Base-by-base conservation (phyloP, 345 rosid species). In the Populus simonii region DNA sequence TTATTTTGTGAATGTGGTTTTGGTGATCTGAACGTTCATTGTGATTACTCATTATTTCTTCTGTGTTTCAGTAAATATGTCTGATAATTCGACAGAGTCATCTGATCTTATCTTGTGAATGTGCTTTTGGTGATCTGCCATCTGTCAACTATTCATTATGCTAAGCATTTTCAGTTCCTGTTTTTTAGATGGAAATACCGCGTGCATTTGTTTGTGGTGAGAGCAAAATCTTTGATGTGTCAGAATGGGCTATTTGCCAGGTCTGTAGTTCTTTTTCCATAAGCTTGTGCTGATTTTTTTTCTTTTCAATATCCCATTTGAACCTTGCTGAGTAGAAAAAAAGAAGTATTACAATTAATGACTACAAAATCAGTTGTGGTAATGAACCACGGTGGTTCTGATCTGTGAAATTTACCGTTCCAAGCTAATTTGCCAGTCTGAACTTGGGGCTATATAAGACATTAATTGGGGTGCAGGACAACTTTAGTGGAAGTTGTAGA, bases 201-300 rank as follows among this genome's bases (percentile, higher is more conserved):
- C 92, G 95, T 18, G 99, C 98, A 71, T 96, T 94, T 91, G 99
- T 96, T 74, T 96, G 99, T 74, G 99, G 97, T 4, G 99, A 96
- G 85, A 92, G 97, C 92, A 96, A 93, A 85, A 87, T 94, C 84
- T 96, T 93, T 91, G 99, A 96, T 81, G 99, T 91, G 55, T 96
- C 99, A 74, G 99, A 96, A 80, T 96, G 98, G 99, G 98, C 98
- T 70, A 94, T 91, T 78, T 96, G 99, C 83, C 99, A 96, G 98
- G 99, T 93, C 16, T 49, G 96, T 77, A 67, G 38, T 71, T 73
- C 9, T 20, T 29, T 68, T 69, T 61, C 7, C 22, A 9, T 72
- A 7, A 31, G 13, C 8, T 6, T 39, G 11, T 16, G 20, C 12
- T 49, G 33, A 13, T 66, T 33, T 74, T 57, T 43, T 8, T 38